Evolutionary conservation across 164 flowering plant genomes (phyloP).

Genomic region (Sedum album): DNA sequence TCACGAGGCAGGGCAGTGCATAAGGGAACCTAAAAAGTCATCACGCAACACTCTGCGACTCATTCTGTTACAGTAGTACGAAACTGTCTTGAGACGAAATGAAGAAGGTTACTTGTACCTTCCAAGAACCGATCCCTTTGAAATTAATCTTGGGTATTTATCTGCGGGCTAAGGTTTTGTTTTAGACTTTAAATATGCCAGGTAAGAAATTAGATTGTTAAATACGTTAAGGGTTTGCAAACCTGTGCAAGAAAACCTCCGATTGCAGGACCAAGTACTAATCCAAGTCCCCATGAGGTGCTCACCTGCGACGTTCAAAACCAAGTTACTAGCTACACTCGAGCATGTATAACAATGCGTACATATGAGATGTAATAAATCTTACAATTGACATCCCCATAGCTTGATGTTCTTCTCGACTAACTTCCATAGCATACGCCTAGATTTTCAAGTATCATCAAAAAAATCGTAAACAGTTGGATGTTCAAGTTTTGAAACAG

Average conservation of each 20-base stretch:
- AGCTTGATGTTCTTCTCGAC: slow-evolving; percentile 3
- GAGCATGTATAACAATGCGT: background rate
- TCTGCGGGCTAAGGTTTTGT: background rate
- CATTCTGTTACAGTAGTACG: background rate
- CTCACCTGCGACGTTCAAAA: background rate
- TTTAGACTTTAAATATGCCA: background rate
- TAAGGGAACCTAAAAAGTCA: background rate
- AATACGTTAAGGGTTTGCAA: background rate
- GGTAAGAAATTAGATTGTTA: background rate
- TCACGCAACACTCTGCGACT: background rate
- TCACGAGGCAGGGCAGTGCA: slow-evolving; percentile 2
- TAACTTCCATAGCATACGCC: background rate
- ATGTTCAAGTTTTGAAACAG: background rate
- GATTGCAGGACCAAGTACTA: background rate
- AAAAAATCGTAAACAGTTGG: background rate
- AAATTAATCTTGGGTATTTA: background rate
- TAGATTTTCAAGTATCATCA: background rate
- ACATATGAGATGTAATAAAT: background rate
- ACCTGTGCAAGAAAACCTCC: slow-evolving; percentile 1
- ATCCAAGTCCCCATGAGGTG: background rate
- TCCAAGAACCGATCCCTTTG: background rate
- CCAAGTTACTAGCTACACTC: background rate
- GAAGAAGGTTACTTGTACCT: background rate
- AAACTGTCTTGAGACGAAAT: background rate
- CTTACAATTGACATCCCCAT: slow-evolving; percentile 4